Base-by-base conservation (phyloP, 2,329 filamentous ascomycete species). In the Annulohypoxylon truncatum region DNA sequence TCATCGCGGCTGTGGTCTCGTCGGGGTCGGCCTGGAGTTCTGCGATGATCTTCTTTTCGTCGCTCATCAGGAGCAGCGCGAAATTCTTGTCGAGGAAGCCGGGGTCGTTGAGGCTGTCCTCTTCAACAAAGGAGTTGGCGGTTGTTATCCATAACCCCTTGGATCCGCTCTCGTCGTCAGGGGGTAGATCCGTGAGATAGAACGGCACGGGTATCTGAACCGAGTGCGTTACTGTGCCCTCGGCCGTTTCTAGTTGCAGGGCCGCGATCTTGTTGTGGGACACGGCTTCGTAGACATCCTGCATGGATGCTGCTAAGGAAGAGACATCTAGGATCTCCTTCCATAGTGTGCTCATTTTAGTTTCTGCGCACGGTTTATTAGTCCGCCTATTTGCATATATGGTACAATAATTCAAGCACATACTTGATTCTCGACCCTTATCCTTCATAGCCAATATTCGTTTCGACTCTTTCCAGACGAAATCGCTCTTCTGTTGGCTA, bases 381-480 rank as follows among this genome's bases (percentile, higher is more conserved):
- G 66, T 68, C 46, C 67, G 61, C 48, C 51, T 44, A 50, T 57
- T 33, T 31, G 22, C 5, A 46, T 28, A n/a, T 12, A 31, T 3
- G 8, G 29, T 38, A 20, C 2, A 18, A 52, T 51, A 33, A 8
- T 2, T 20, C 9, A 4, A 9, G 4, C n/a, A 79, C 84, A 62
- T 75, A 86, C 85, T 82, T 61, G 78, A 75, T 75, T 78, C 93
- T 62, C 90, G 89, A 1, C 90, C 93, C 74, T 92, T 93, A 69
- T 96, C 91, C 76, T 96, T 96, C 72, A 96, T 83, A 31, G 87
- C 83, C 28, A 96, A 82, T 50, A 98, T 95, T 63, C 87, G 88
- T 77, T 96, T 94, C 2, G 92, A 93, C 76, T 99, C 93, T 74
- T 91, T 92, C 89, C 93, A 96, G 3, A 99, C 92, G 77, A 97